These are phyloP conservation scores for Cordyceps tenuipes DNA, from an alignment of 2,329 filamentous ascomycete genomes.

Conservation along the genomic window DNA sequence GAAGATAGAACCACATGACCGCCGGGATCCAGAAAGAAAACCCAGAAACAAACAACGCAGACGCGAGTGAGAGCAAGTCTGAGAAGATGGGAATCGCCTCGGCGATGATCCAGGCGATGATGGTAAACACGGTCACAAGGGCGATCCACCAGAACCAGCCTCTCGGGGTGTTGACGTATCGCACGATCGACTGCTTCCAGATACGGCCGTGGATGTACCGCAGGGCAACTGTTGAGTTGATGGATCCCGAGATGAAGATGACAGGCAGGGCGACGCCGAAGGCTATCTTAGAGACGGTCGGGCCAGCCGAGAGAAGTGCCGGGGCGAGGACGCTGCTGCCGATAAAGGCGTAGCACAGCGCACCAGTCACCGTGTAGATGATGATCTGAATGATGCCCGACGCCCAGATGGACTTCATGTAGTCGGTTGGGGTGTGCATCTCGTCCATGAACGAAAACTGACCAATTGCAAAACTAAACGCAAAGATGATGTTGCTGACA, in stretches of 20 bases:
- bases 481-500: conserved; percentile 56
- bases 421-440: conserved; percentile 32
- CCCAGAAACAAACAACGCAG: conserved; percentile 37
- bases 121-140: conserved; percentile 48
- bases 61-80: conserved; percentile 46
- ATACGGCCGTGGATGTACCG: conserved; percentile 30
- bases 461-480: conserved; percentile 43
- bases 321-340: conserved; percentile 52
- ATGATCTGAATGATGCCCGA: conserved; percentile 49
- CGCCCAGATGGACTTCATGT: conserved; percentile 41
- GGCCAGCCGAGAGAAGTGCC: conserved; percentile 52
- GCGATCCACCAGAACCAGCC: conserved; percentile 44
- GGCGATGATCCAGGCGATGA: conserved; percentile 59
- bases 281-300: conserved; percentile 49
- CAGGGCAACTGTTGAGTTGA: conserved; percentile 40
- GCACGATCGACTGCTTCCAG: conserved; percentile 27
- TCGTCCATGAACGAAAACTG: conserved; percentile 36
- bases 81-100: conserved; percentile 64
- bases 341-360: conserved; percentile 58
- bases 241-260: conserved; percentile 59
- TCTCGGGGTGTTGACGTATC: conserved; percentile 31
- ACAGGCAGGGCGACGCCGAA: conserved; percentile 59
- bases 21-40: conserved; percentile 30
- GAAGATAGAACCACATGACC: conserved; percentile 31
- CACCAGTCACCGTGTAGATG: conserved; percentile 54